Base-by-base conservation (phyloP, 139 green algal species). In the Micractinium conductrix region DNA sequence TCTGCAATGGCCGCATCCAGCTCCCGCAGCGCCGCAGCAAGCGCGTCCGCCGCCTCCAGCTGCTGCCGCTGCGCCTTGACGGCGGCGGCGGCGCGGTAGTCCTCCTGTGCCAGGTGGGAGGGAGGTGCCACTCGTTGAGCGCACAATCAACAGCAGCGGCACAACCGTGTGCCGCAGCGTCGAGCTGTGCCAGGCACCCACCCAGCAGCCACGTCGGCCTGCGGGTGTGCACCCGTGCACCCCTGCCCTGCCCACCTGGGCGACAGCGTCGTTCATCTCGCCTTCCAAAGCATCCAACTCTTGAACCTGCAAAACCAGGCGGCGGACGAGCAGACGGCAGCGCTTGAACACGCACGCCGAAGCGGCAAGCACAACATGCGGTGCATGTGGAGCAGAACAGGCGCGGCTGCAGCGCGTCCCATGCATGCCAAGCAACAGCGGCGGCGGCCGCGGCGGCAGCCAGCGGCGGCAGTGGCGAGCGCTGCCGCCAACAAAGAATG, bases 71-170 rank as follows among this genome's bases (percentile, higher is more conserved):
- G 76, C 33, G 44, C 53, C 58, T 81, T 78, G 45, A 91, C 28
- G 33, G 45, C 55, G 12, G 85, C 83, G 42, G 88, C 88, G 17
- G 68, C 45, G 12, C 45, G 37, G 33, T 87, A 91, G 74, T 91
- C 55, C 58, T 91, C 88, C 43, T 45, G n/a, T n/a, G n/a, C n/a
- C n/a, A n/a, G n/a, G n/a, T n/a, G n/a, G n/a, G n/a, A n/a, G n/a
- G n/a, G n/a, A n/a, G n/a, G n/a, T n/a, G n/a, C n/a, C n/a, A n/a
- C n/a, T n/a, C n/a, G n/a, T n/a, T n/a, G n/a, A n/a, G n/a, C n/a
- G n/a, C n/a, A n/a, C n/a, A n/a, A n/a, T n/a, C n/a, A n/a, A n/a
- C n/a, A n/a, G n/a, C n/a, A n/a, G n/a, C n/a, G n/a, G n/a, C n/a
- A n/a, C n/a, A n/a, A n/a, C n/a, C n/a, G n/a, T n/a, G n/a, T n/a